phyloP scores from a whole-genome alignment of 495 filamentous ascomycete genomes.

The Daldinia childiae region DNA sequence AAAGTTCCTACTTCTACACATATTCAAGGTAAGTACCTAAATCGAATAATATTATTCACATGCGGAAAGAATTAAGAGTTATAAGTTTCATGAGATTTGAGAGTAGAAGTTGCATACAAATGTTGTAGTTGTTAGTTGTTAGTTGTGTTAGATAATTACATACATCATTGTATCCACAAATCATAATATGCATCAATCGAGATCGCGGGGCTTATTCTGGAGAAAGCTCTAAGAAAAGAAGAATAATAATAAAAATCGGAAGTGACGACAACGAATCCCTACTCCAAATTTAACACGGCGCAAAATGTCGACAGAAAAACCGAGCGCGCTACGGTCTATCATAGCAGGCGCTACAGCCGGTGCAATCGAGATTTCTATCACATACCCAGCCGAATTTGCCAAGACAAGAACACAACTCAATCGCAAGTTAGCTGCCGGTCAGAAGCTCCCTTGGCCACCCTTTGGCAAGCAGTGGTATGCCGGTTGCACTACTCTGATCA shows the following conservation, averaged over 20 bases:
- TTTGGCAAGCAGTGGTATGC: slow-evolving; percentile 97
- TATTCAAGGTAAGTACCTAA: background rate
- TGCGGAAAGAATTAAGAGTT: background rate
- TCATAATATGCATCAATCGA: slow-evolving; percentile 29
- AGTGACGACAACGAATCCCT: slow-evolving; percentile 4
- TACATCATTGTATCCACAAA: slow-evolving; percentile 12
- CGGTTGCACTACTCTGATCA: slow-evolving; percentile 95
- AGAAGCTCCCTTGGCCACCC: slow-evolving; percentile 95
- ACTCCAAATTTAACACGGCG: slow-evolving; percentile 3
- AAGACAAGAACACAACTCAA: slow-evolving; percentile 97
- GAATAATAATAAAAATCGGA: slow-evolving; percentile 13
- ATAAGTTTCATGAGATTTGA: background rate
- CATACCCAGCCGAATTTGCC: slow-evolving; percentile 97
- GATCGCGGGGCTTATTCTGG: slow-evolving; percentile 20
- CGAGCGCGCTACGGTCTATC: slow-evolving; percentile 84
- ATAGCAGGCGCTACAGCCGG: slow-evolving; percentile 90
- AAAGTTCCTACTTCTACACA: background rate
- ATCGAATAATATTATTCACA: background rate
- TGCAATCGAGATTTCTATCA: slow-evolving; percentile 96
- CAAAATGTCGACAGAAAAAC: slow-evolving; percentile 61
- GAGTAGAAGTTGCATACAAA: background rate
- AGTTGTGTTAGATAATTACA: background rate
- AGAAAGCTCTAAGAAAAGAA: slow-evolving; percentile 14
- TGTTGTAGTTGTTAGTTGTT: background rate
- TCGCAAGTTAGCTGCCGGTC: slow-evolving; percentile 75